These are phyloP conservation scores for Ganoderma boninense DNA, from an alignment of 1,284 basidiomycete genomes.

Conservation along the genomic window DNA sequence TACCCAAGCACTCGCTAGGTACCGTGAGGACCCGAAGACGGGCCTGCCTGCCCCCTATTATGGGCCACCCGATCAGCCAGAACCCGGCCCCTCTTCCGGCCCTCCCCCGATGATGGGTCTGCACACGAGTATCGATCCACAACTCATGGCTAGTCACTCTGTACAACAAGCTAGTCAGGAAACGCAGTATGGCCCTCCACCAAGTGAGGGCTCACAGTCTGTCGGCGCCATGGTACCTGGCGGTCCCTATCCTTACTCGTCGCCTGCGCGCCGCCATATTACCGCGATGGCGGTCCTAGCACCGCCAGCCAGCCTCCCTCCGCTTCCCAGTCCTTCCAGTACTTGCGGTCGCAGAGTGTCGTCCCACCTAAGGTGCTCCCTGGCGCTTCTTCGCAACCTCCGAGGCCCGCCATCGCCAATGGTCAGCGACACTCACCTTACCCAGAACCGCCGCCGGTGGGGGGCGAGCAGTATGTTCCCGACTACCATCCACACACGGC, in stretches of 20 bases:
- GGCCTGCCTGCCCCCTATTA: slow-evolving; percentile 36
- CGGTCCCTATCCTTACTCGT: slow-evolving; percentile 15
- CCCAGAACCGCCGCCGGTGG: not conserved
- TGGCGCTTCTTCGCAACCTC: not conserved
- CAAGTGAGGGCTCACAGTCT: slow-evolving; percentile 21
- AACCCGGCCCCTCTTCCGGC: slow-evolving; percentile 15
- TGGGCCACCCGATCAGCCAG: slow-evolving; percentile 19
- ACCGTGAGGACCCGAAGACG: slow-evolving; percentile 38
- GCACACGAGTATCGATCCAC: slow-evolving; percentile 30
- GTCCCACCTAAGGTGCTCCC: slow-evolving; percentile 6
- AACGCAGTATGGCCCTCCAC: not conserved
- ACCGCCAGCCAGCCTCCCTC: not conserved
- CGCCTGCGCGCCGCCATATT: slow-evolving; percentile 16
- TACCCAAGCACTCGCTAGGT: slow-evolving; percentile 7
- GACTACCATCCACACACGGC: slow-evolving; percentile 32
- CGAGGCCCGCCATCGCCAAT: not conserved
- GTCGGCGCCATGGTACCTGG: slow-evolving; percentile 5
- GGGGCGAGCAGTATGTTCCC: not conserved
- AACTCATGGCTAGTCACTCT: slow-evolving; percentile 23
- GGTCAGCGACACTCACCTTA: slow-evolving; percentile 12
- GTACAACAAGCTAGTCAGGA: not conserved
- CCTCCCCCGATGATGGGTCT: slow-evolving; percentile 22
- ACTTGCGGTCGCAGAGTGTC: slow-evolving; percentile 22
- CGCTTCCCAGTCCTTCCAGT: slow-evolving; percentile 15
- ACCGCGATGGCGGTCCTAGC: slow-evolving; percentile 14